A percentile compares a stretch with the other conserved stretches of the same genome.
Conservation (phyloP, 495 filamentous ascomycete genomes). For the Aspergillus haitiensis region DNA sequence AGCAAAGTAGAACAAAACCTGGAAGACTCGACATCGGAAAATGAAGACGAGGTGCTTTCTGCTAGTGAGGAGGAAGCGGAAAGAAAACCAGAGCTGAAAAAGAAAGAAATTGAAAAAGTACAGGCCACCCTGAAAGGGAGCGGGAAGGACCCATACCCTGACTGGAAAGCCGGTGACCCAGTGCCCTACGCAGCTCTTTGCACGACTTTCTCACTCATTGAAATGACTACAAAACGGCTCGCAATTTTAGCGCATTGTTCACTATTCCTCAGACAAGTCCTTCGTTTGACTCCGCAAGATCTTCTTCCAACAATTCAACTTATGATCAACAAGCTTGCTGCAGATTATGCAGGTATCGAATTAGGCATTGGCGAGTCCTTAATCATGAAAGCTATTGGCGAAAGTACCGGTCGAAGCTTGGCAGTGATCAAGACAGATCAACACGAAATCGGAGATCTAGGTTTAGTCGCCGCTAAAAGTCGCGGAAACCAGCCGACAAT, state of each 20-base stretch:
- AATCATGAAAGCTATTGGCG: constrained; percentile 97
- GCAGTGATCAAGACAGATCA: constrained; percentile 89
- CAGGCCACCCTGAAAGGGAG: constrained; percentile 69
- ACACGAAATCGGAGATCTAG: constrained; percentile 92
- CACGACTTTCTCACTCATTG: constrained; percentile 88
- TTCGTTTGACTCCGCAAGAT: constrained; percentile 86
- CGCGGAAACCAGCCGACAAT: constrained; percentile 92
- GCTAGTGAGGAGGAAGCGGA: constrained; percentile 63
- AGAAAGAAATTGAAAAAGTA: constrained; percentile 78
- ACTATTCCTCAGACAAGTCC: constrained; percentile 86
- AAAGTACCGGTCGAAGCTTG: constrained; percentile 85
- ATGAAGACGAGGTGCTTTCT: constrained; percentile 50
- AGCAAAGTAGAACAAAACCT: constrained; percentile 37
- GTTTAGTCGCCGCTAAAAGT: constrained; percentile 92
- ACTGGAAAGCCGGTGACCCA: constrained; percentile 86
- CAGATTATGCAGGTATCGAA: constrained; percentile 94
- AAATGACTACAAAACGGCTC: constrained; percentile 88
- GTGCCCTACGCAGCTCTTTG: constrained; percentile 95
- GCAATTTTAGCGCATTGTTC: constrained; percentile 85
- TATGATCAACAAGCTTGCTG: constrained; percentile 97
- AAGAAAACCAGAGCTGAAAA: constrained; percentile 71
- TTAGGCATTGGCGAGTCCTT: constrained; percentile 95
- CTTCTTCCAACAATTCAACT: constrained; percentile 83
- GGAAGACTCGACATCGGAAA: constrained; percentile 42
- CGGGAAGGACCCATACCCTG: constrained; percentile 80